Conservation (phyloP, 371 early-diverging fungal species). For the Dichotomocladium elegans region DNA sequence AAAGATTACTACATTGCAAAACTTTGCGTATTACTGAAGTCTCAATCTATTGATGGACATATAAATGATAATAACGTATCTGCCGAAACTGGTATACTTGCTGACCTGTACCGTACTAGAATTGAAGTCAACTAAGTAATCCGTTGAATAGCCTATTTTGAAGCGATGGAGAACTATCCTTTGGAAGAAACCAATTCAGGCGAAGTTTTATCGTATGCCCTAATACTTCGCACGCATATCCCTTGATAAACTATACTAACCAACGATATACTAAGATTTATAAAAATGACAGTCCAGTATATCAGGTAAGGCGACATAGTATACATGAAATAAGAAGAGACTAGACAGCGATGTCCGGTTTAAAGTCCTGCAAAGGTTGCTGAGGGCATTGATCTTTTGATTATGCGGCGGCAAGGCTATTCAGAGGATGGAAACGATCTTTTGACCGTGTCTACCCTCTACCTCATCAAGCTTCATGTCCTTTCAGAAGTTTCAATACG, state of each 20-base stretch:
- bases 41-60: background rate
- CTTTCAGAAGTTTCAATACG: background rate
- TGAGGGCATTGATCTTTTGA: background rate
- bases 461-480: background rate
- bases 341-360: no score
- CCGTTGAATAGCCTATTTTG: background rate
- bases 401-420: background rate
- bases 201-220: no score
- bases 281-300: background rate
- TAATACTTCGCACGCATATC: background rate
- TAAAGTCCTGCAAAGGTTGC: background rate
- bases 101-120: background rate
- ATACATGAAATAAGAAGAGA: no score
- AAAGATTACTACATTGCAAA: slow-evolving; percentile 1
- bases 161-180: slow-evolving; percentile 1
- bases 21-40: background rate
- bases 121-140: background rate
- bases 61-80: background rate
- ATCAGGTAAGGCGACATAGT: no score
- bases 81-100: background rate
- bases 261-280: background rate
- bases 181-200: background rate
- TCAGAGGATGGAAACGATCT: background rate
- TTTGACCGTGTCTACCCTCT: background rate
- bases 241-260: background rate